phyloP scores from a whole-genome alignment of 2,329 filamentous ascomycete species.

The Didymella exigua region DNA sequence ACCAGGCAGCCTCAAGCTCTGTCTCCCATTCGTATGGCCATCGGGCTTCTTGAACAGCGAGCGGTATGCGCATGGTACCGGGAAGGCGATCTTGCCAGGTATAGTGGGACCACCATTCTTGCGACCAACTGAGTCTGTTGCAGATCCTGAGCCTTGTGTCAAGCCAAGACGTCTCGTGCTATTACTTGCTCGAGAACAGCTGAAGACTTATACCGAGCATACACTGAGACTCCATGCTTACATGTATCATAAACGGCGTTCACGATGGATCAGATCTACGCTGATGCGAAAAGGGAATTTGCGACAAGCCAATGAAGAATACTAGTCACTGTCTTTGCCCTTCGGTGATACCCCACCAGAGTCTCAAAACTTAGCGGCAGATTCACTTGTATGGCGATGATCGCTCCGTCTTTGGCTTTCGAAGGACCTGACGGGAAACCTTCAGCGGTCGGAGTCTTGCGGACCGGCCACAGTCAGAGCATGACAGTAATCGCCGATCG shows the following conservation, averaged over 20 bases:
- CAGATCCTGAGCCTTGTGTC: conserved; percentile 56
- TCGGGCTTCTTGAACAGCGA: conserved; percentile 65
- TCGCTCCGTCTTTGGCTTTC: too few species aligned
- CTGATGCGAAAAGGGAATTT: not conserved
- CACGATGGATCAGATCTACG: not conserved
- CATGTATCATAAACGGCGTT: not conserved
- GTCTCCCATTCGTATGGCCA: conserved; percentile 69
- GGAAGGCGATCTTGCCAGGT: conserved; percentile 64
- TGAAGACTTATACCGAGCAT: not conserved
- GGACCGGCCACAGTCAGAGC: too few species aligned
- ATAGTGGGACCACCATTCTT: conserved; percentile 54
- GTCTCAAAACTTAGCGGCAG: too few species aligned
- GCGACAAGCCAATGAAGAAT: not conserved
- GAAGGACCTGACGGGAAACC: too few species aligned
- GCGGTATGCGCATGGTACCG: conserved; percentile 65
- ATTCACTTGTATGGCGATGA: too few species aligned
- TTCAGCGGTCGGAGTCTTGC: too few species aligned
- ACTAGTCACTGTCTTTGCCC: not conserved
- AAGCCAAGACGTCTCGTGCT: too few species aligned
- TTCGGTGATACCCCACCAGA: not conserved
- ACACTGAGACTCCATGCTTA: not conserved
- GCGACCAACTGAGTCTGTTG: conserved; percentile 61
- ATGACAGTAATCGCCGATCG: too few species aligned
- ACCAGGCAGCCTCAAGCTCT: conserved; percentile 67
- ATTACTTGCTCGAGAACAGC: too few species aligned